A percentile compares a stretch with the other conserved stretches of the same genome.
Evolutionary conservation across 2,329 filamentous ascomycete genomes (phyloP).

Genomic region (Cryphonectria carpinicola): DNA sequence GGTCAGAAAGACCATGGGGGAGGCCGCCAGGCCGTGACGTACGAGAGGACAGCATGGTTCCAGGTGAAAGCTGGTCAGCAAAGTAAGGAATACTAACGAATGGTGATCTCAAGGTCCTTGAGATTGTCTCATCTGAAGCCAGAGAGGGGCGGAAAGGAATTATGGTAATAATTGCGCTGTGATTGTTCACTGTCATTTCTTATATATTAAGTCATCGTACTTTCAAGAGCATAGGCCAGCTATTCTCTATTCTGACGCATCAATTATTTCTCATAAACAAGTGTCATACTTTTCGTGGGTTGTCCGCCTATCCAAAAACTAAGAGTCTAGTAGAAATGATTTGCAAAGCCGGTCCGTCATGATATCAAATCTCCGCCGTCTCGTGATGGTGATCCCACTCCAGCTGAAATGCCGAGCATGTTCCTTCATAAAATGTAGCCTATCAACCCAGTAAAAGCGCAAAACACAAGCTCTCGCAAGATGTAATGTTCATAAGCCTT

Average conservation of each 20-base stretch:
- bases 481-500: neutral
- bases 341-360: neutral
- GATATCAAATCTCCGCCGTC: neutral
- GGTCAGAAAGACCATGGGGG: slow-evolving; percentile 42
- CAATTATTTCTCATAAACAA: neutral
- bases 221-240: neutral
- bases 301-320: neutral
- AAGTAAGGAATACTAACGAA: neutral
- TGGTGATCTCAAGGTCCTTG: neutral
- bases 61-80: neutral
- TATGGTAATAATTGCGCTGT: neutral
- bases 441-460: no score
- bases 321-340: neutral
- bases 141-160: no score
- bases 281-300: neutral
- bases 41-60: neutral
- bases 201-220: neutral
- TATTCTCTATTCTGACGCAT: neutral
- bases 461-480: neutral
- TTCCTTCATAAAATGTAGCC: neutral
- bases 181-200: neutral
- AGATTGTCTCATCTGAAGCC: no score
- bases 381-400: neutral
- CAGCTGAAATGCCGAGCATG: neutral
- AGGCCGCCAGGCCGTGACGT: slow-evolving; percentile 25